Conservation (phyloP, 305 asterid genomes). For the Euphrasia arctica region DNA sequence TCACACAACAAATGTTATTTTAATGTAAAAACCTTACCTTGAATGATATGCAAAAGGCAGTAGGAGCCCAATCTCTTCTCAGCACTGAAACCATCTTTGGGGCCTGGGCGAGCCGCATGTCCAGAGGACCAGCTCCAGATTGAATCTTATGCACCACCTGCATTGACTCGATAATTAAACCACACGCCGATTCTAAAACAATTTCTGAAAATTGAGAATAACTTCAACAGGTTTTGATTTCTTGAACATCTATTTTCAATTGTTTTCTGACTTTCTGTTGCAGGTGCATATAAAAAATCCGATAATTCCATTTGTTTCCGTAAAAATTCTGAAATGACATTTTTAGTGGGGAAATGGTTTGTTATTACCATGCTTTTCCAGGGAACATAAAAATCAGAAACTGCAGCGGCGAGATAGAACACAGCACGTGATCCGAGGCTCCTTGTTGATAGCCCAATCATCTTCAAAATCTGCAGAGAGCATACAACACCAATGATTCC, state of each 20-base stretch:
- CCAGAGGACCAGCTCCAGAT: conserved; percentile 83
- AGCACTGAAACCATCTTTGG: conserved; percentile 89
- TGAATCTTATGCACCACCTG: conserved; percentile 86
- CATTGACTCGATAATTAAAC: background rate
- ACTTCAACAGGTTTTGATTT: background rate
- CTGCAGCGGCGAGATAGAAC: conserved; percentile 96
- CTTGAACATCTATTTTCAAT: background rate
- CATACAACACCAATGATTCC: background rate
- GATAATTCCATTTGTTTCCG: conserved; percentile 6
- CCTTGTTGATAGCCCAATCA: conserved; percentile 59
- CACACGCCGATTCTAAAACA: background rate
- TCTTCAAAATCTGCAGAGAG: conserved; percentile 58
- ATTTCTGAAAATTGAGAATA: too few species aligned
- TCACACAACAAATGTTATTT: background rate
- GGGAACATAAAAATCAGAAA: conserved; percentile 93
- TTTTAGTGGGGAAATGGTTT: conserved; percentile 7
- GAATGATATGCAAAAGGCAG: conserved; percentile 88
- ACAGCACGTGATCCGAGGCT: conserved; percentile 65
- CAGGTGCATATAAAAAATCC: background rate
- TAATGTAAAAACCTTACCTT: conserved; percentile 48
- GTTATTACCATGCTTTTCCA: conserved; percentile 92
- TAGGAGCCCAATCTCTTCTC: conserved; percentile 88
- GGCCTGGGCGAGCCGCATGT: conserved; percentile 86
- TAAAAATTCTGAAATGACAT: conserved; percentile 14
- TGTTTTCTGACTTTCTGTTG: background rate